Evolutionary conservation across 768 basidiomycete genomes (phyloP).

Genomic region (Boletellus ananas): DNA sequence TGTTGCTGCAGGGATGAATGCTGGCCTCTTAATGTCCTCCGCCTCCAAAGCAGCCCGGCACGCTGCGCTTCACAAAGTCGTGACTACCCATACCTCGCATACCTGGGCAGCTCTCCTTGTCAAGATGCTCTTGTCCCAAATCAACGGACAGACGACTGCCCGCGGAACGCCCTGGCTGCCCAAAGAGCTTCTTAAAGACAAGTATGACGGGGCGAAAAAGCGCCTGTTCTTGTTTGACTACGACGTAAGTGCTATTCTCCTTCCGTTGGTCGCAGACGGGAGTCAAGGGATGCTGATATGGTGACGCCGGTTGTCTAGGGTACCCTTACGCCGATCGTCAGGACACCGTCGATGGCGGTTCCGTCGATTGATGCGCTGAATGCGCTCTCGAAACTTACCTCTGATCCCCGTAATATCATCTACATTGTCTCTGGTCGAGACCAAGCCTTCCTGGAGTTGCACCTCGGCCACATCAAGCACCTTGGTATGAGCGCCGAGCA

Average conservation of each 20-base stretch:
- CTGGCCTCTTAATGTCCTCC: slow-evolving; percentile 77
- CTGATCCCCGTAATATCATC: slow-evolving; percentile 86
- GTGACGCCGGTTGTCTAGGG: slow-evolving; percentile 47
- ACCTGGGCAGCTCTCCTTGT: slow-evolving; percentile 90
- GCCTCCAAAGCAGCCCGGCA: slow-evolving; percentile 76
- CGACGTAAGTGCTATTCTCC: slow-evolving; percentile 55
- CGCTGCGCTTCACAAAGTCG: slow-evolving; percentile 70
- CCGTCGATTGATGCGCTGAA: slow-evolving; percentile 72
- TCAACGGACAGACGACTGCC: slow-evolving; percentile 74
- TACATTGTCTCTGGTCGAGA: slow-evolving; percentile 98
- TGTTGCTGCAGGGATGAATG: slow-evolving; percentile 86
- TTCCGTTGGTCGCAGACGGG: neutral
- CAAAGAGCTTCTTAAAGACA: slow-evolving; percentile 48
- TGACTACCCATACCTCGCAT: slow-evolving; percentile 91
- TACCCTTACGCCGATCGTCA: slow-evolving; percentile 95
- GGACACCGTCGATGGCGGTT: slow-evolving; percentile 81
- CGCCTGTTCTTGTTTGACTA: slow-evolving; percentile 94
- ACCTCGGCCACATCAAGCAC: slow-evolving; percentile 77
- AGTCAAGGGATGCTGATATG: neutral
- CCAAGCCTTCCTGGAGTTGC: slow-evolving; percentile 84
- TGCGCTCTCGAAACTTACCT: slow-evolving; percentile 66
- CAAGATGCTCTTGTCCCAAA: slow-evolving; percentile 81
- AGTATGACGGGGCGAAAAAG: slow-evolving; percentile 72
- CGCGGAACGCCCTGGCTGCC: slow-evolving; percentile 84
- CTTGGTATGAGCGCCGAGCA: slow-evolving; percentile 96